Base-by-base conservation (phyloP, 2,329 filamentous ascomycete genomes). In the Didymella pinodella region DNA sequence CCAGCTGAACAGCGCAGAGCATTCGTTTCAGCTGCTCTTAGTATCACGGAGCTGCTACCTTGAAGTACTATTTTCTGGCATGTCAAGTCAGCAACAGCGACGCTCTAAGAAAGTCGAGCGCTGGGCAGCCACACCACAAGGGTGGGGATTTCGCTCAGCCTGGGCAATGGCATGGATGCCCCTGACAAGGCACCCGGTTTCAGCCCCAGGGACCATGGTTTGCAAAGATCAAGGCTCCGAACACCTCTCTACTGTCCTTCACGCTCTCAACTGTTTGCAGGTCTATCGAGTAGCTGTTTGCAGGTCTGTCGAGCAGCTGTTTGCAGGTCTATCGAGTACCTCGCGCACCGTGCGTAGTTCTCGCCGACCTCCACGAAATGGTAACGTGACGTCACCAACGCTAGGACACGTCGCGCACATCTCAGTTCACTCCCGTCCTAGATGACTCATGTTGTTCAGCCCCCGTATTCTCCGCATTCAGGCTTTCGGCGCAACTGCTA, bases 401-500 rank as follows among this genome's bases (percentile, higher is more conserved):
- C 46, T 49, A 29, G 53, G 40, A 56, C 38, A 25, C 22, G 12
- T 7, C 16, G 34, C n/a, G 4, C 6, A 40, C 18, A 7, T 40
- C 16, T 12, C n/a, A 40, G 20, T 20, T 18, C 7, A 18, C 18
- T 34, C 28, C 44, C 31, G 8, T 32, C 31, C 31, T 16, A 4
- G 31, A 32, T 14, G 8, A n/a, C 1, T 14, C 7, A 18, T 12
- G 12, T 34, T 25, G 18, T 45, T 18, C n/a, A 38, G 18, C 3
- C 38, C 31, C 28, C 29, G 38, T 14, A 25, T 40, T 36, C 22
- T 20, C 26, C n/a, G 22, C 20, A 31, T 48, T 59, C 52, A 48
- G 41, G 40, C 51, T 51, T 51, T 61, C 57, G 47, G 57, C 38
- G 57, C 29, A 41, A 38, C 54, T 52, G 36, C 54, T 34, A 44